Conservation (phyloP, 257 asterid species). For the Leptodermis oblonga region DNA sequence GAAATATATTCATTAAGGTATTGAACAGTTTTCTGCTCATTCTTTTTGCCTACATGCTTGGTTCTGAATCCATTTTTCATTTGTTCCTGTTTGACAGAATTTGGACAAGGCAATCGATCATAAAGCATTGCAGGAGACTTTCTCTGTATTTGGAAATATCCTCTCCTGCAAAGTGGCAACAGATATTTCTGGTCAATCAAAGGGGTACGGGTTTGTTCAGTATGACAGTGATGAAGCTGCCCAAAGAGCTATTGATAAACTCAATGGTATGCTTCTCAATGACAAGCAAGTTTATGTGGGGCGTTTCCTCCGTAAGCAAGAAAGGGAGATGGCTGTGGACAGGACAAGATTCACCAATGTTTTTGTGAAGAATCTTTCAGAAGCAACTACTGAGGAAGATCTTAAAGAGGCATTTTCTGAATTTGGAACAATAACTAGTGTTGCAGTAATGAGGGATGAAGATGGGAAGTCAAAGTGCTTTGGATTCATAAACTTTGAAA, state of each 20-base stretch:
- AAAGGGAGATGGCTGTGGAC: slow-evolving; percentile 63
- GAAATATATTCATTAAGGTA: slow-evolving; percentile 89
- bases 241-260: slow-evolving; percentile 73
- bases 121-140: slow-evolving; percentile 82
- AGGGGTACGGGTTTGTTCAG: slow-evolving; percentile 94
- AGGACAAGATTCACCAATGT: slow-evolving; percentile 72
- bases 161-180: slow-evolving; percentile 85
- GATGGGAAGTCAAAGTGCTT: slow-evolving; percentile 83
- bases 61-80: neutral
- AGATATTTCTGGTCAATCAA: slow-evolving; percentile 63
- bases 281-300: slow-evolving; percentile 88
- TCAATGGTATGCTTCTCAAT: slow-evolving; percentile 84
- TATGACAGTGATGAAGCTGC: slow-evolving; percentile 80
- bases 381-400: slow-evolving; percentile 67
- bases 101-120: slow-evolving; percentile 92
- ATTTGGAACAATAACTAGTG: slow-evolving; percentile 64
- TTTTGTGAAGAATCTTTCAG: slow-evolving; percentile 79
- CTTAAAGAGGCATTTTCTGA: slow-evolving; percentile 59
- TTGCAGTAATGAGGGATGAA: slow-evolving; percentile 73
- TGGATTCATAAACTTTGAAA: slow-evolving; percentile 90
- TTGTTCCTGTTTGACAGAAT: slow-evolving; percentile 37
- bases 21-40: neutral
- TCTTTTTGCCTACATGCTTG: neutral
- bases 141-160: slow-evolving; percentile 72
- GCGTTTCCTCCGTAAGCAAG: slow-evolving; percentile 83